Base-by-base conservation (phyloP, 2,329 filamentous ascomycete species). In the Fusarium stilboides region DNA sequence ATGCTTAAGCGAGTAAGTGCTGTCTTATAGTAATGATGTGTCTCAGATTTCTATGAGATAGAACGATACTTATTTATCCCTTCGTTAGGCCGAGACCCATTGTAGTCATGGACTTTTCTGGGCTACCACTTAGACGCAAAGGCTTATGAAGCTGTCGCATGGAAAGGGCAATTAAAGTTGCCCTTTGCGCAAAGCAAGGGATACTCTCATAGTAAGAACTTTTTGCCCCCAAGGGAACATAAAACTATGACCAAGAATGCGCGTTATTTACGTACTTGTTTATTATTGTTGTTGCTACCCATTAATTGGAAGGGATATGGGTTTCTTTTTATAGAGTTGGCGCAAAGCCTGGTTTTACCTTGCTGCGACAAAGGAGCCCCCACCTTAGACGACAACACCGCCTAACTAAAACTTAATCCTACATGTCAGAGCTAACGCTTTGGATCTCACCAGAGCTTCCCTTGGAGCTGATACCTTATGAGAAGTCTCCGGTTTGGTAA, bases 321-420 rank as follows among this genome's bases (percentile, higher is more conserved):
- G 26, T 28, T 67, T 67, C 66, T 69, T 69, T 69, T 69, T 70
- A 70, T 67, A 70, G 66, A 55, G 51, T 36, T 56, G 52, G 44
- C 40, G 47, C 44, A 61, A 62, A 68, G 47, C 57, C 51, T 51
- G 43, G 53, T 59, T 47, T 43, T 53, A 59, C 53, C 45, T 64
- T 64, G 36, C 33, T 50, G 39, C 24, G 19, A 55, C 61, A 66
- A 34, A 39, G 40, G 39, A 50, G 62, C 52, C 66, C 66, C 66
- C 66, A 70, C 62, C 34, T 55, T 50, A n/a, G 39, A 60, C 42
- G 43, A 57, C 49, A 45, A 62, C 14, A 45, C 31, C 20, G 31
- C 24, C 42, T 33, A 50, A 59, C 20, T 52, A 44, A 34, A 62
- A 34, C 36, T 26, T 39, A 58, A 60, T 57, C 22, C 36, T 47